These are phyloP conservation scores for Smittium culicis DNA, from an alignment of 371 early-diverging fungal species.

Conservation along the genomic window DNA sequence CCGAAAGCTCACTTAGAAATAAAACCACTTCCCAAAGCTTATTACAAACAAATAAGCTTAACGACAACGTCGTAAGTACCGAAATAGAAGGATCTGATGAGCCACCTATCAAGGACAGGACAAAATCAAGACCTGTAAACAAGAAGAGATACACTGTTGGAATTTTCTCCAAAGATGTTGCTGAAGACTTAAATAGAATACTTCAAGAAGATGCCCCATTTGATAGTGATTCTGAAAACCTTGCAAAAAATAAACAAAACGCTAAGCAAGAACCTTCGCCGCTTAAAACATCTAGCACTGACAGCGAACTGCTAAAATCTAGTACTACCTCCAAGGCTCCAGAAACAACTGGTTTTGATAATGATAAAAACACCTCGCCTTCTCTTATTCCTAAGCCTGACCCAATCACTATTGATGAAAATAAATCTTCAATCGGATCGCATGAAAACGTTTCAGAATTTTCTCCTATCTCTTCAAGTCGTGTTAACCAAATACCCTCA, in stretches of 20 bases:
- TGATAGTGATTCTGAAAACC: background rate
- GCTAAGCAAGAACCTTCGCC: background rate
- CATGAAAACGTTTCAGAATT: background rate
- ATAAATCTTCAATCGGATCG: background rate
- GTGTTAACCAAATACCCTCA: conserved; percentile 10
- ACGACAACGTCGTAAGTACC: too few species aligned
- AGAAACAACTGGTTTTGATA: background rate
- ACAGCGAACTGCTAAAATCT: background rate
- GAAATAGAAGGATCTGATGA: background rate
- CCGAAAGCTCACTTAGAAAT: background rate
- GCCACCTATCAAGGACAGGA: background rate
- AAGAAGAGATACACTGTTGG: conserved; percentile 4
- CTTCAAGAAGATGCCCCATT: background rate
- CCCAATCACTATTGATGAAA: background rate
- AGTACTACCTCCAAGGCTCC: background rate
- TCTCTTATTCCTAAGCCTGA: background rate
- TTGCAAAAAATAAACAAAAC: background rate
- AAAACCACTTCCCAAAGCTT: too few species aligned
- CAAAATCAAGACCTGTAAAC: background rate
- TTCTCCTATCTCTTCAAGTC: conserved; percentile 13
- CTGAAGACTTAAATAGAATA: background rate
- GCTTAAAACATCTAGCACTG: background rate
- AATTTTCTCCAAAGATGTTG: conserved; percentile 3
- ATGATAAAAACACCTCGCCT: background rate
- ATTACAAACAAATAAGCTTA: too few species aligned